Base-by-base conservation (phyloP, 2,329 filamentous ascomycete genomes). In the Fusarium sp. region DNA sequence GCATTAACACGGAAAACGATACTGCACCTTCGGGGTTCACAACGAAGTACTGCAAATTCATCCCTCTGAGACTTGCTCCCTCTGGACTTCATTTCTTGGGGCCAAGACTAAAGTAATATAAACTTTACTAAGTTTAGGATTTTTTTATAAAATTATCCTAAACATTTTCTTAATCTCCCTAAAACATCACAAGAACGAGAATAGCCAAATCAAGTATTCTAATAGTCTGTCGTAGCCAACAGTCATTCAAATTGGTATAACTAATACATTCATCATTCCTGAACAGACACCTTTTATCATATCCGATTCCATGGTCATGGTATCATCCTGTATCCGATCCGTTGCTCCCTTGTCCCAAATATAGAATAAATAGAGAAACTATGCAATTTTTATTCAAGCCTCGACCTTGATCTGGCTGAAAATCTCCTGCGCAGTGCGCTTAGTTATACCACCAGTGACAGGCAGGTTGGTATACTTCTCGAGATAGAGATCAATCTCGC, bases 391-490 rank as follows among this genome's bases (percentile, higher is more conserved):
- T 17, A 62, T 58, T 54, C 73, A 78, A 39, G 72, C 74, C 41
- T 68, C 62, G 30, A 73, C 73, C 63, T 77, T 57, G 38, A 78
- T 68, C 64, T 78, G 75, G 44, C 68, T 79, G 82, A 94, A 84
- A 59, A 93, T 88, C 82, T 94, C 92, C 77, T 92, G 88, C 10
- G 92, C 92, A n/a, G 91, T 91, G 60, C 91, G 91, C 87, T 96
- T 96, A 75, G 98, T 89, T 77, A 98, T 98, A 82, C 96, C 96
- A 81, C 96, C 96, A 39, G 95, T 97, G 62, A 97, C 93, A 15
- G 96, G 96, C 54, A 98, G 89, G 79, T 89, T 89, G 66, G 93
- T 95, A 80, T 90, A 89, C 72, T 92, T 90, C 83, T 93, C 94
- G 50, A 98, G 92, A 87, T 90, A 98, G 59, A 94, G 84, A 82